phyloP scores from a whole-genome alignment of 2,329 filamentous ascomycete species.

The Thielaviopsis populi region DNA sequence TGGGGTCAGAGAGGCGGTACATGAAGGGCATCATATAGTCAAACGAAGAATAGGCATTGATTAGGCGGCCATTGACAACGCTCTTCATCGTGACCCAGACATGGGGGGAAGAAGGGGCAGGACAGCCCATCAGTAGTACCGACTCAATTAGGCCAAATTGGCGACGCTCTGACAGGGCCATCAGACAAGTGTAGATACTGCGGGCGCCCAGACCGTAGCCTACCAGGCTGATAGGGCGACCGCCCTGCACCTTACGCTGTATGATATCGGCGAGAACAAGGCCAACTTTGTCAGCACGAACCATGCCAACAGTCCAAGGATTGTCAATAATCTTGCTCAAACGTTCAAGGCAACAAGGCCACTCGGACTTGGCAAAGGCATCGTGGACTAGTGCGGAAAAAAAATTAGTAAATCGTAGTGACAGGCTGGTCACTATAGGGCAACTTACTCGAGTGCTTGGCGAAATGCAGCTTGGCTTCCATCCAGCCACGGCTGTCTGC shows the following conservation, averaged over 20 bases:
- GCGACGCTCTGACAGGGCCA: slow-evolving; percentile 60
- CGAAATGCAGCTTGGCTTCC: slow-evolving; percentile 42
- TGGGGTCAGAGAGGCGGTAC: slow-evolving; percentile 66
- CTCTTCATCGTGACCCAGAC: slow-evolving; percentile 67
- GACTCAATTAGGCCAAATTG: slow-evolving; percentile 80
- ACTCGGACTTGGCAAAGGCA: slow-evolving; percentile 26
- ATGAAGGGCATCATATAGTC: slow-evolving; percentile 83
- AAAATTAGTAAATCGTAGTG: slow-evolving; percentile 31
- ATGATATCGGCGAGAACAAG: slow-evolving; percentile 65
- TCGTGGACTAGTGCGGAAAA: slow-evolving; percentile 25
- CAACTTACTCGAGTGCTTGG: slow-evolving; percentile 32
- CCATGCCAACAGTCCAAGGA: slow-evolving; percentile 62
- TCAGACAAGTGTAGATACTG: slow-evolving; percentile 71
- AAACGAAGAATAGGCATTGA: slow-evolving; percentile 79
- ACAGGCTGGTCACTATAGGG: not conserved
- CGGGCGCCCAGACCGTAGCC: slow-evolving; percentile 73
- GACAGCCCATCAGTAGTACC: slow-evolving; percentile 69
- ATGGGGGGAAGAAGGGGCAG: slow-evolving; percentile 53
- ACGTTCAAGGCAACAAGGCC: slow-evolving; percentile 50
- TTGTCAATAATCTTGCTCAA: slow-evolving; percentile 66
- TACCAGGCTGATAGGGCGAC: slow-evolving; percentile 63
- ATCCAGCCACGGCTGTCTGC: slow-evolving; percentile 71
- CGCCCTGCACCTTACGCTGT: slow-evolving; percentile 67
- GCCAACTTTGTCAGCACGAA: slow-evolving; percentile 58
- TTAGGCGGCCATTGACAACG: slow-evolving; percentile 66